A percentile compares a stretch with the other conserved stretches of the same genome.
These are phyloP conservation scores for Plenodomus lindquistii DNA, from an alignment of 2,329 filamentous ascomycete species.

Conservation along the genomic window DNA sequence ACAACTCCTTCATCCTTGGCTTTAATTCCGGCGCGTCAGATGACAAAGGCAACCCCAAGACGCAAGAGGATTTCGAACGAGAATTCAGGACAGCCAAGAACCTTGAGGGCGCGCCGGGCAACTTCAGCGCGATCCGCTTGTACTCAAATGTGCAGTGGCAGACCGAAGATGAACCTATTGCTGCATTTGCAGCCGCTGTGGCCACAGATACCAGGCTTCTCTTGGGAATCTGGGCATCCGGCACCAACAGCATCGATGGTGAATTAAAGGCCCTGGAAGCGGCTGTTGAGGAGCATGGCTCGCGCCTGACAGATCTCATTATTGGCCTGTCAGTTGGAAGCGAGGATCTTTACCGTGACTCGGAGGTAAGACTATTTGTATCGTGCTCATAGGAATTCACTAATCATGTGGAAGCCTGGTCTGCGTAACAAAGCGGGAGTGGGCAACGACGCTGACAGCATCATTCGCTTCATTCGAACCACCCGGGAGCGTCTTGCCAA, in stretches of 20 bases:
- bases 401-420: slow-evolving; percentile 53
- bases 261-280: slow-evolving; percentile 40
- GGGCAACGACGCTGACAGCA: slow-evolving; percentile 63
- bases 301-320: slow-evolving; percentile 56
- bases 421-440: slow-evolving; percentile 63
- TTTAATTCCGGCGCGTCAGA: slow-evolving; percentile 41
- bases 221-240: slow-evolving; percentile 57
- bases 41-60: slow-evolving; percentile 52
- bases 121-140: slow-evolving; percentile 70
- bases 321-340: slow-evolving; percentile 44
- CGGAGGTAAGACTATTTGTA: slow-evolving; percentile 39
- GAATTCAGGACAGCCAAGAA: slow-evolving; percentile 68
- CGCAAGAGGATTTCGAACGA: slow-evolving; percentile 67
- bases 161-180: slow-evolving; percentile 66
- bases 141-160: slow-evolving; percentile 74
- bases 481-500: slow-evolving; percentile 57
- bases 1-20: slow-evolving; percentile 30
- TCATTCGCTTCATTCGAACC: slow-evolving; percentile 62
- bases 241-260: slow-evolving; percentile 44
- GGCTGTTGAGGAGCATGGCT: slow-evolving; percentile 40
- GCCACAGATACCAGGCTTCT: slow-evolving; percentile 42
- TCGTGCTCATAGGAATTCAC: background rate
- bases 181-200: slow-evolving; percentile 45
- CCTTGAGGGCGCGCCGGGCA: slow-evolving; percentile 64
- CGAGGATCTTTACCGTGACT: slow-evolving; percentile 67